Evolutionary conservation across 495 filamentous ascomycete genomes (phyloP).

Genomic region (Durotheca rogersii): DNA sequence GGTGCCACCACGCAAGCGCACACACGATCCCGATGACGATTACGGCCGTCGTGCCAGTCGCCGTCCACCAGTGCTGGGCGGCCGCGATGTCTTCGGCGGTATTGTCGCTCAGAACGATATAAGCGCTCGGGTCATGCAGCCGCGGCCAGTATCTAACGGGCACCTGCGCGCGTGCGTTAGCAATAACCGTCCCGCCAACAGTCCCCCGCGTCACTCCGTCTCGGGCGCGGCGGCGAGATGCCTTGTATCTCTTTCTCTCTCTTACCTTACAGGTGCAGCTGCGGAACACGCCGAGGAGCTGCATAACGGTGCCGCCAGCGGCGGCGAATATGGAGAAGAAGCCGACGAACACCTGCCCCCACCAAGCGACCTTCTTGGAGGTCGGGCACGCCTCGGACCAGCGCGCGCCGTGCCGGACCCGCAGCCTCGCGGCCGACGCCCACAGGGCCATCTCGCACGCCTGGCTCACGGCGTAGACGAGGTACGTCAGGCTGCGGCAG

Average conservation of each 20-base stretch:
- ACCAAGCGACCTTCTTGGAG: conserved; percentile 32
- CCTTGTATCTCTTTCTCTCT: neutral
- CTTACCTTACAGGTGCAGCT: conserved; percentile 40
- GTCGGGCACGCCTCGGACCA: conserved; percentile 25
- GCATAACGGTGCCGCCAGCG: conserved; percentile 41
- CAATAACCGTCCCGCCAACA: no score
- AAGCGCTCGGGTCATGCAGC: conserved; percentile 17
- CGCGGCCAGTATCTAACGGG: conserved; percentile 29
- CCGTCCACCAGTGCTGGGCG: conserved; percentile 32
- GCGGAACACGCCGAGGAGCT: conserved; percentile 42
- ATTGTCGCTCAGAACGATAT: conserved; percentile 29
- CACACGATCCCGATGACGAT: conserved; percentile 33
- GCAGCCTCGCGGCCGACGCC: conserved; percentile 22
- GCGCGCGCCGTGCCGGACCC: conserved; percentile 23
- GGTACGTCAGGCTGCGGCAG: conserved; percentile 45
- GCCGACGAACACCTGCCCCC: conserved; percentile 33
- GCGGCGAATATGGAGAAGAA: conserved; percentile 38
- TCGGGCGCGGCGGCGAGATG: no score
- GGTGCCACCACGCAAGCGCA: conserved; percentile 41
- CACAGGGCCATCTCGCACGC: conserved; percentile 39
- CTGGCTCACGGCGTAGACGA: conserved; percentile 45
- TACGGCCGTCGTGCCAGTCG: conserved; percentile 33
- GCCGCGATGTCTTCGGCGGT: conserved; percentile 24
- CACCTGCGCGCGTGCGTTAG: conserved; percentile 16
- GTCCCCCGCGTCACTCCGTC: no score